Base-by-base conservation (phyloP, 371 early-diverging fungal genomes). In the Rhizomucor miehei region DNA sequence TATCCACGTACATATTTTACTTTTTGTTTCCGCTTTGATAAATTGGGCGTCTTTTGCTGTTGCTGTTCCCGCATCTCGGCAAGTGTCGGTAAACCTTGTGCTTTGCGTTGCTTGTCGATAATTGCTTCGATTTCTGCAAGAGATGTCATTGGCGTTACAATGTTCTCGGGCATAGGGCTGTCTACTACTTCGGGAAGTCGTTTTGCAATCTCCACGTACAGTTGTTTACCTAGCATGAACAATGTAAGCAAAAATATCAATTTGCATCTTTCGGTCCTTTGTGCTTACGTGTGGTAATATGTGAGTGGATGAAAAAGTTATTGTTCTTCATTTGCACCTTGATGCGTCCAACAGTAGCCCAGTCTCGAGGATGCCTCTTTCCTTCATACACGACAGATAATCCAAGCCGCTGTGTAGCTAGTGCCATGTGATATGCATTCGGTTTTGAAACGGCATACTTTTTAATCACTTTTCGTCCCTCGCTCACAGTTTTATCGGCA, bases 361-460 rank as follows among this genome's bases (percentile, higher is more conserved):
- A 82, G 48, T 82, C 83, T 39, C 75, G 66, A 39, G 83, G 81
- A 62, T 82, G 83, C 13, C 73, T 60, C 56, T 82, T 82, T 41
- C 73, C 73, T 67, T 88, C 89, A 45, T 85, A 77, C 9, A 81
- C 81, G 35, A 76, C 77, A 2, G 72, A 68, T 24, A 87, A 68
- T 21, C 81, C 75, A 35, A 88, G 60, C 13, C 68, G 65, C 55
- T 79, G 79, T 25, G 75, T 73, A 19, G 85, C 85, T 52, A 84
- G 67, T 6, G 81, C 82, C 67, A 88, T 86, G 57, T 82, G 84
- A 44, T 87, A 77, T 17, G 82, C 82, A 65, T 81, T 73, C 25
- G 89, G 89, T 5, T 80, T 74, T 21, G 73, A 66, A 17, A 80
- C 69, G 19, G 77, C 77, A 45, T 68, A 65, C 29, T 58, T 63